Evolutionary conservation across 2,329 filamentous ascomycete species (phyloP).

Genomic region (Chaetothyriales sp.): DNA sequence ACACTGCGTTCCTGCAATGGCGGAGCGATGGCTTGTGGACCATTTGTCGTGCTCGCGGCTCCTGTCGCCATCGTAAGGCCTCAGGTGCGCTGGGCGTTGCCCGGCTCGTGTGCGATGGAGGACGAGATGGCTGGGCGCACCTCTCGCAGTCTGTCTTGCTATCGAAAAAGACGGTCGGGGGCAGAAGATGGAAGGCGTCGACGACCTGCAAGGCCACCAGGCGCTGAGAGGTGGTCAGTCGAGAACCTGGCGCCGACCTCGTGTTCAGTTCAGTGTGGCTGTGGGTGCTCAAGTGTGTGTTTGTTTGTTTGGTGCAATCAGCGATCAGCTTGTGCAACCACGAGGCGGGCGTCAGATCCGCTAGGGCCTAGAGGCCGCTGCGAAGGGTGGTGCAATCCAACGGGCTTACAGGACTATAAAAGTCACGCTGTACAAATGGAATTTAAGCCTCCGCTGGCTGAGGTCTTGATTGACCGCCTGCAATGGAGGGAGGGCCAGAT

Average conservation of each 20-base stretch:
- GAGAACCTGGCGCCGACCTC: not conserved
- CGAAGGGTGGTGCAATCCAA: not conserved
- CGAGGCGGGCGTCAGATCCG: not conserved
- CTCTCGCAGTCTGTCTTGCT: not conserved
- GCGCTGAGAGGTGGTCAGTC: not conserved
- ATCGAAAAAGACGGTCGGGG: not conserved
- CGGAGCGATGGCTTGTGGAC: slow-evolving; percentile 9
- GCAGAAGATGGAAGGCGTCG: not conserved
- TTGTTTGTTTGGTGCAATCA: not conserved
- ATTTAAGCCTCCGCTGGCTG: not conserved
- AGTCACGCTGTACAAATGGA: not conserved
- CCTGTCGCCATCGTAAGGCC: slow-evolving; percentile 15
- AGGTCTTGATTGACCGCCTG: too few relatives aligned
- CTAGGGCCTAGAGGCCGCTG: too few relatives aligned
- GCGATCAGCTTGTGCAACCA: not conserved
- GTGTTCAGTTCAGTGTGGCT: not conserved
- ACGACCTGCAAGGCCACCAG: not conserved
- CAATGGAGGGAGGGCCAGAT: too few relatives aligned
- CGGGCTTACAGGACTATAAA: not conserved
- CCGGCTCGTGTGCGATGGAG: not conserved
- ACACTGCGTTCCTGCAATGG: slow-evolving; percentile 19
- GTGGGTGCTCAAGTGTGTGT: not conserved
- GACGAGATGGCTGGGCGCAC: not conserved
- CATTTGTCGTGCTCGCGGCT: slow-evolving; percentile 8
- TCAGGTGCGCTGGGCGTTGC: slow-evolving; percentile 3